Evolutionary conservation across 169 alveolate species (phyloP).

Genomic region (Theileria annulata): DNA sequence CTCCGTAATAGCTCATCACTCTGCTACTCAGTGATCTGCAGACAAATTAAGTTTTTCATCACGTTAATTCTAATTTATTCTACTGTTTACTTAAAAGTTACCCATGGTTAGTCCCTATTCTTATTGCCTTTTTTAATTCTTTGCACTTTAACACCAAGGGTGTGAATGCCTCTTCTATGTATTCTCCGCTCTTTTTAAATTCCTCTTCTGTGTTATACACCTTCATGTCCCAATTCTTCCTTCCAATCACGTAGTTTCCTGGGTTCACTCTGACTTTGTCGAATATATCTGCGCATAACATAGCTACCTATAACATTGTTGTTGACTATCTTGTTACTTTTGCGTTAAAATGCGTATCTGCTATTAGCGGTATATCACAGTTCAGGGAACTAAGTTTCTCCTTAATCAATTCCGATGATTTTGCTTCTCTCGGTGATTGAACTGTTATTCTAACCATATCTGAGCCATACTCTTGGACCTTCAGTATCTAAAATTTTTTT

Average conservation of each 20-base stretch:
- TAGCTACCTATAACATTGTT: constrained; percentile 65
- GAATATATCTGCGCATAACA: constrained; percentile 78
- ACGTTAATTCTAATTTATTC: not conserved
- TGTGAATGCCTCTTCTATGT: constrained; percentile 60
- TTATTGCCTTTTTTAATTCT: constrained; percentile 68
- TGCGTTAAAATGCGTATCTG: constrained; percentile 83
- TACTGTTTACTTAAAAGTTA: not conserved
- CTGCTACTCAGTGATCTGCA: constrained; percentile 75
- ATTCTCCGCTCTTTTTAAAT: constrained; percentile 68
- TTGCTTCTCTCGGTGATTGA: constrained; percentile 80
- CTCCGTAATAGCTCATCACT: constrained; percentile 80
- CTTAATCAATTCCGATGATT: constrained; percentile 69
- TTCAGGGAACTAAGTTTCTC: constrained; percentile 68
- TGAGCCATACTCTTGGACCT: constrained; percentile 78
- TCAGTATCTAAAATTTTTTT: constrained; percentile 47
- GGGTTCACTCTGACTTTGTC: constrained; percentile 84
- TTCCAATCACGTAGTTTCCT: constrained; percentile 83
- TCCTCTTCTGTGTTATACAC: constrained; percentile 72
- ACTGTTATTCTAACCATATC: constrained; percentile 79
- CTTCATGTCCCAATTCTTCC: constrained; percentile 77
- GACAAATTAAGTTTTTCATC: not conserved
- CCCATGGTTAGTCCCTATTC: constrained; percentile 86
- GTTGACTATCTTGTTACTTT: constrained; percentile 29
- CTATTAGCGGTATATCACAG: constrained; percentile 77
- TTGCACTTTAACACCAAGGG: constrained; percentile 82